phyloP scores from a whole-genome alignment of 2,329 filamentous ascomycete genomes.

The Aschersonia sp. region DNA sequence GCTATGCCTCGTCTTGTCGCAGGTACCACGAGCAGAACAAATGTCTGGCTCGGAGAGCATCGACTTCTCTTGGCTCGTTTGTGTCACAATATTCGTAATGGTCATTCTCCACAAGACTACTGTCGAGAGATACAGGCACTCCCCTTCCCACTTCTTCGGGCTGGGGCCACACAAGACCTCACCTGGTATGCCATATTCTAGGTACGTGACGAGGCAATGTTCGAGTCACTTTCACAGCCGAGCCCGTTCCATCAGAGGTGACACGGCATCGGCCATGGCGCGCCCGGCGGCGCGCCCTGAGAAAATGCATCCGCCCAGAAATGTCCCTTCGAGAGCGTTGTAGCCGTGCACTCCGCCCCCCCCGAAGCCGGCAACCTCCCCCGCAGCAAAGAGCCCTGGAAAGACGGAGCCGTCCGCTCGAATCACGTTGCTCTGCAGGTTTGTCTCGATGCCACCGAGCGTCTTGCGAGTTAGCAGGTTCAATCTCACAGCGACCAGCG shows the following conservation, averaged over 20 bases:
- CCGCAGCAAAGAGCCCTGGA: constrained; percentile 42
- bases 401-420: constrained; percentile 31
- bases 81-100: no score
- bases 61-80: no score
- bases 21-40: no score
- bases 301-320: constrained; percentile 48
- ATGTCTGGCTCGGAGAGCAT: no score
- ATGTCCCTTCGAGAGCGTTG: constrained; percentile 46
- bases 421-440: constrained; percentile 41
- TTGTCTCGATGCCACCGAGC: constrained; percentile 44
- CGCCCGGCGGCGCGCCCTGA: constrained; percentile 41
- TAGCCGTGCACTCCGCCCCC: constrained; percentile 49
- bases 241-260: not conserved
- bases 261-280: constrained; percentile 34
- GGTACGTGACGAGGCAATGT: no score
- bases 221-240: not conserved
- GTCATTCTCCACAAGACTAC: no score
- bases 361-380: constrained; percentile 45
- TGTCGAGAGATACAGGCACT: no score
- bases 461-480: constrained; percentile 48
- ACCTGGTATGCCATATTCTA: no score
- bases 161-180: no score
- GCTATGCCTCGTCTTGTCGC: no score
- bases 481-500: constrained; percentile 44
- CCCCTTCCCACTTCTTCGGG: no score